Percentiles rank a stretch among this genome's conserved stretches.
phyloP scores from a whole-genome alignment of 2,329 filamentous ascomycete genomes.

The Penicillium sp. region DNA sequence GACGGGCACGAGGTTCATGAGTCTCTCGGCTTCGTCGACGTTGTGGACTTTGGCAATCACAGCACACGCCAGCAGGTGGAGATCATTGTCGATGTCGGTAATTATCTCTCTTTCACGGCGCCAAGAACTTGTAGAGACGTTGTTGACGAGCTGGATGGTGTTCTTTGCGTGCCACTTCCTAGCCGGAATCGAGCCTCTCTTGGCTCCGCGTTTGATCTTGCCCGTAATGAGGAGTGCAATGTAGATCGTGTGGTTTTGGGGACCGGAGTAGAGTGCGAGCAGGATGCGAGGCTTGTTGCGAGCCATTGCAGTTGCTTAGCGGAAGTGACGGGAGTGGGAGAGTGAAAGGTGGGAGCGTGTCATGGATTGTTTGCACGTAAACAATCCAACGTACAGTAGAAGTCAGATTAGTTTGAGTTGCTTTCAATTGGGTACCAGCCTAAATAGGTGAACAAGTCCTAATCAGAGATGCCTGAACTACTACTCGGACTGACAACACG shows the following conservation, averaged over 20 bases:
- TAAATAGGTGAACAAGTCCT: not conserved
- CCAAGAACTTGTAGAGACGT: not conserved
- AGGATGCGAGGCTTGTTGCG: constrained; percentile 11
- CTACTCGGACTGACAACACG: no score
- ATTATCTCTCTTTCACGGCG: not conserved
- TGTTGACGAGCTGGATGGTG: not conserved
- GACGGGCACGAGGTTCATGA: not conserved
- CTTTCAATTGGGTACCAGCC: not conserved
- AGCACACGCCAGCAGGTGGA: not conserved
- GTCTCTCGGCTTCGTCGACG: not conserved
- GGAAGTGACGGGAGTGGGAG: not conserved
- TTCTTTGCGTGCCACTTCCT: constrained; percentile 9
- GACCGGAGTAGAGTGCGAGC: constrained; percentile 4
- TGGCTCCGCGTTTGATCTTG: constrained; percentile 1
- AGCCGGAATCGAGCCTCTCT: constrained; percentile 1
- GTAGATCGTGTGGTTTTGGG: constrained; percentile 2
- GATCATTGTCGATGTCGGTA: not conserved
- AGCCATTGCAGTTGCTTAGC: not conserved
- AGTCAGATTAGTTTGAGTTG: not conserved
- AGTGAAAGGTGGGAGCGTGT: not conserved
- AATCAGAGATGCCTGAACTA: not conserved
- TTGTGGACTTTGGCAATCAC: not conserved
- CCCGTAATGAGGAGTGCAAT: constrained; percentile 5
- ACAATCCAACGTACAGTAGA: not conserved
- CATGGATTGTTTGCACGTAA: not conserved